Evolutionary conservation across 768 basidiomycete genomes (phyloP), one percentile per base, ranked within the genome.

Genomic region (Leccinum arenicola): DNA sequence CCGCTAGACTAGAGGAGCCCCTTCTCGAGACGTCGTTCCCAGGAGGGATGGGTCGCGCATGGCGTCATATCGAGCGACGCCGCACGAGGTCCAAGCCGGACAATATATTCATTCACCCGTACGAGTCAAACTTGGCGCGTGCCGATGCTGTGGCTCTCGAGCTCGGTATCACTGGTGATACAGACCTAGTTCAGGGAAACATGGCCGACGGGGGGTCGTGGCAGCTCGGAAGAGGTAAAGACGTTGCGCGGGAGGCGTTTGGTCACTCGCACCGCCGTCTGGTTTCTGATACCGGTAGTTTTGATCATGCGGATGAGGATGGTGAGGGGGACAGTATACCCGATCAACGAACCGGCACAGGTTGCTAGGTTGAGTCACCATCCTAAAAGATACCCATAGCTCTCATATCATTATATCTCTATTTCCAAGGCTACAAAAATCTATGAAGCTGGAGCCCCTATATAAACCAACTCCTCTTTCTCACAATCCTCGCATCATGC

Each of bases 71-170:
- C 3, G 60, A 61, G 50, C 48, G 78, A 17, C 72, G 77, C 15
- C 81, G 81, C 57, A 74, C 80, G 14, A 82, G 74, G 68, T 79
- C 82, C 50, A 86, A 84, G 65, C 84, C 86, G 3, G 80, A 80
- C 11, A 73, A 68, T 38, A 83, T 88, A 53, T 83, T 82, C 64
- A 87, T 88, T 52, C 86, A 88, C 64, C 86, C 88, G 2, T 71
- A 70, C 47, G 69, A 84, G 47, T 87, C 85, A 38, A 87, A 87
- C 66, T 65, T 86, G 61, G 85, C 85, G 6, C 84, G 87, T 36
- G 87, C 87, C 3, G 86, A 88, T 59, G 84, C 81, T 9, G 78
- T 73, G n/a, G 84, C 84, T 0, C 68, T 81, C 50, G 78, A 83
- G 64, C 72, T 85, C 33, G 86, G 84, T 23, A 60, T 86, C 17